Evolutionary conservation across 306 rosid genomes (phyloP).

Genomic region (Spatholobus suberectus): DNA sequence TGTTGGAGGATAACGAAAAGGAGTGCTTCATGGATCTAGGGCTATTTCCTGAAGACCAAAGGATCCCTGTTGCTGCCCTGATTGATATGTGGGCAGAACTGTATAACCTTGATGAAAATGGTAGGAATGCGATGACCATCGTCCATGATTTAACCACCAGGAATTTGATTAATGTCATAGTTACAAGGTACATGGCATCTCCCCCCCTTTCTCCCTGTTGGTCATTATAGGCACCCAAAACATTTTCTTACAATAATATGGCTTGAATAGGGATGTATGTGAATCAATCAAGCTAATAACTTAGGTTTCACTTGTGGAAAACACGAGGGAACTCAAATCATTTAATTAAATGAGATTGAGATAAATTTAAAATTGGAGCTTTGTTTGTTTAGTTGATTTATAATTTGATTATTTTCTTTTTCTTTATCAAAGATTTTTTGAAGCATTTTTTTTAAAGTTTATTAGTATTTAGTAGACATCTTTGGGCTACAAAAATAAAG

Average conservation of each 20-base stretch:
- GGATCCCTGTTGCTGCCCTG: constrained; percentile 62
- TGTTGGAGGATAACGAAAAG: constrained; percentile 49
- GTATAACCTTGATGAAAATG: constrained; percentile 49
- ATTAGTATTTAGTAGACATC: not conserved
- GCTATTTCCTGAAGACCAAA: constrained; percentile 72
- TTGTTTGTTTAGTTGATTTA: not conserved
- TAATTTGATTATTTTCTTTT: not conserved
- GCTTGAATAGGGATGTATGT: not conserved
- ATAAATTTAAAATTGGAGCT: not conserved
- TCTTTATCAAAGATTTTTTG: not conserved
- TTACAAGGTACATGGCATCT: constrained; percentile 57
- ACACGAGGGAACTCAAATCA: not conserved
- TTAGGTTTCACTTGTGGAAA: not conserved
- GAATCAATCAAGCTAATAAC: not conserved
- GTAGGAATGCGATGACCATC: constrained; percentile 49
- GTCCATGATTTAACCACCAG: constrained; percentile 44
- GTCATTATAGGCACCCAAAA: not conserved
- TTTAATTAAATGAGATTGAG: not conserved
- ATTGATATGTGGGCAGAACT: constrained; percentile 73
- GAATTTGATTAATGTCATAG: constrained; percentile 56
- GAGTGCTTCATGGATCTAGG: constrained; percentile 78
- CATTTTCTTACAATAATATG: constrained; percentile 5
- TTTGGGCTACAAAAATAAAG: not conserved
- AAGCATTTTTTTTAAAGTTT: not conserved
- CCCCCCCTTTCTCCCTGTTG: not conserved